Evolutionary conservation across 371 early-diverging fungal species (phyloP), one percentile per base, ranked within the genome.

Genomic region (Blakeslea trispora): DNA sequence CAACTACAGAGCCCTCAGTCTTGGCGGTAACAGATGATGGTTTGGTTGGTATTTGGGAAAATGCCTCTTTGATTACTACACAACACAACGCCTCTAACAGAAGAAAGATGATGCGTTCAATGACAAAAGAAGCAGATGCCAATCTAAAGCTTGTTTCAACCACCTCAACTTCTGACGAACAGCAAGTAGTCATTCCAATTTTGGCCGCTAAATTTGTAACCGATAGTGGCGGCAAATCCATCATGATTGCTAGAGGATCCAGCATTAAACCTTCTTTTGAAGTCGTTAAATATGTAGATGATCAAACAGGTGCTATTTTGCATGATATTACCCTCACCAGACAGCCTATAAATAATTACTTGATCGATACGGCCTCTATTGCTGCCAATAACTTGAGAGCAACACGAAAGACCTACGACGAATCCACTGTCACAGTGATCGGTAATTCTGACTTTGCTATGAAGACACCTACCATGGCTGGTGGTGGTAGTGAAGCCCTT

Each of bases 11-110:
- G 23, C 75, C 84, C 31, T 76, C 82, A 13, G 81, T 90, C 0
- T 64, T 90, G 46, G 91, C 89, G 19, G 79, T 91, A 24, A 78
- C 86, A 39, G 91, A 91, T 49, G 81, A 84, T 24, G 93, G 93
- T 7, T 53, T 74, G 14, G 76, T 89, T n/a, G 79, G 79, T 56
- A 53, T 91, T 32, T 93, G 91, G 91, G 76, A 83, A 60, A 81
- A 86, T 45, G 81, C 83, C 22, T 61, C 66, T 14, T 47, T 52
- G 6, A 59, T 52, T 6, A 31, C 61, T 10, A 31, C 58, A 28
- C 50, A 57, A 34, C 40, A 48, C 19, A 15, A 34, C 4, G 61
- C 69, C 9, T 59, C 64, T 41, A 71, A 71, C 34, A 64, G 67
- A 60, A 57, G 72, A 74, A 81, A 83, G 69, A 76, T 81, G 61